Evolutionary conservation across 1,139 yeast genomes (phyloP).

Genomic region (Pichia terricola): DNA sequence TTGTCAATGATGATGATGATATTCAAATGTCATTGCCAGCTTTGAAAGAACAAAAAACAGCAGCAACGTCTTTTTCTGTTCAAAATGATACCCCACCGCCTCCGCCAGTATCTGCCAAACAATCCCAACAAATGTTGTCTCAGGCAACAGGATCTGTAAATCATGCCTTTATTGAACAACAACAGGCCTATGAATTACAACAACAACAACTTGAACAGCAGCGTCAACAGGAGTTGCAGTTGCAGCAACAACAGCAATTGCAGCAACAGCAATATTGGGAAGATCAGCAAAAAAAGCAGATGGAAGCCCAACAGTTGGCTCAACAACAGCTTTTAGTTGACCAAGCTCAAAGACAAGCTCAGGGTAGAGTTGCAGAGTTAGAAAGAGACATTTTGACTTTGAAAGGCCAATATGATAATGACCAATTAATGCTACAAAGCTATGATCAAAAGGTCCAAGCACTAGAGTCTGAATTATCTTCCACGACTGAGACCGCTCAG

Average conservation of each 20-base stretch:
- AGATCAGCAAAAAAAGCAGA: conserved; percentile 58
- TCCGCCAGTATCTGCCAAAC: conserved; percentile 6
- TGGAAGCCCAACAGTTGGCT: conserved; percentile 66
- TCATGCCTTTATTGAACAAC: conserved; percentile 22
- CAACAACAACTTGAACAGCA: conserved; percentile 41
- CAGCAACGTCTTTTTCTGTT: conserved; percentile 17
- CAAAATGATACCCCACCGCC: conserved; percentile 4
- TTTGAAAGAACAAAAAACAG: conserved; percentile 12
- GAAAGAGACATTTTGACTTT: conserved; percentile 73
- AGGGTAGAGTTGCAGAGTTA: conserved; percentile 70
- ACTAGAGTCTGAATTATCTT: conserved; percentile 63
- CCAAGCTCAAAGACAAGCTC: conserved; percentile 68
- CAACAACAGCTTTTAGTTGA: conserved; percentile 64
- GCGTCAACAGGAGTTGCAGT: conserved; percentile 38
- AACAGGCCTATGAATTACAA: conserved; percentile 37
- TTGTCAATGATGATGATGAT: conserved; percentile 39
- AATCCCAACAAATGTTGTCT: conserved; percentile 31
- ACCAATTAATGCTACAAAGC: conserved; percentile 74
- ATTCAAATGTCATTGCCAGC: conserved; percentile 17
- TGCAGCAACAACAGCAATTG: conserved; percentile 33
- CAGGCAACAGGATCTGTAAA: conserved; percentile 27
- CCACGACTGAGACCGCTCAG: conserved; percentile 55
- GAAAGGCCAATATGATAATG: conserved; percentile 78
- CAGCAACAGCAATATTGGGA: conserved; percentile 69
- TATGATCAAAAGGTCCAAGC: conserved; percentile 81